Base-by-base conservation (phyloP, 805 yeast genomes). In the Spathaspora hagerdaliae region DNA sequence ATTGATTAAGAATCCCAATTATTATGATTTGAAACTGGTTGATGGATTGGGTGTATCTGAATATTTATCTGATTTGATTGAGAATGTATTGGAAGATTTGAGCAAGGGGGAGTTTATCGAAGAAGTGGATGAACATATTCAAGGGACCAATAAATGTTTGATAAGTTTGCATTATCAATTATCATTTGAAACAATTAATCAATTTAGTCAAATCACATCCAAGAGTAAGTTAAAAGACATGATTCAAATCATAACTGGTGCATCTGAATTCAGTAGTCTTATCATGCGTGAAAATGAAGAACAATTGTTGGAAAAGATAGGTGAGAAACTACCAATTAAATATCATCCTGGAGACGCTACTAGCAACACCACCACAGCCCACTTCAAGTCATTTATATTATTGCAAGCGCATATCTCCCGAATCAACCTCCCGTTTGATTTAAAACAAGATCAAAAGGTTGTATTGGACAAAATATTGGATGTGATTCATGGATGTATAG, bases 391-490 rank as follows among this genome's bases (percentile, higher is more conserved):
- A 0, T 87, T 87, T 54, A 65, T 88, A 19, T 63, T 92, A 32
- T 56, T 90, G 12, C 97, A 91, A 63, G 88, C 95, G 0, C 89
- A 92, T 59, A 77, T 92, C 43, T 80, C 89, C 1, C 71, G 97
- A 42, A 44, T 84, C 5, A 58, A 60, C 2, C 61, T 92, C 2
- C 82, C 91, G 0, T 31, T 42, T 10, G 96, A 87, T 37, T 63
- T 88, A 32, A 67, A 64, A 0, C 55, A 64, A 1, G 97, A 89
- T 60, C 76, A 80, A 60, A 65, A 70, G 31, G 27, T 59, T 0
- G 74, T 90, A 11, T 5, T 11, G 2, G 64, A 69, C 15, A 74
- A 65, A 38, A 62, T 79, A 0, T 48, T 84, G 39, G 71, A 69
- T 2, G 56, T 90, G 15, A 63, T 87, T 7, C 74, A 82, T 52